Evolutionary conservation across 2,329 filamentous ascomycete species (phyloP), one percentile per base, ranked within the genome.

Genomic region (Beauveria varroae): DNA sequence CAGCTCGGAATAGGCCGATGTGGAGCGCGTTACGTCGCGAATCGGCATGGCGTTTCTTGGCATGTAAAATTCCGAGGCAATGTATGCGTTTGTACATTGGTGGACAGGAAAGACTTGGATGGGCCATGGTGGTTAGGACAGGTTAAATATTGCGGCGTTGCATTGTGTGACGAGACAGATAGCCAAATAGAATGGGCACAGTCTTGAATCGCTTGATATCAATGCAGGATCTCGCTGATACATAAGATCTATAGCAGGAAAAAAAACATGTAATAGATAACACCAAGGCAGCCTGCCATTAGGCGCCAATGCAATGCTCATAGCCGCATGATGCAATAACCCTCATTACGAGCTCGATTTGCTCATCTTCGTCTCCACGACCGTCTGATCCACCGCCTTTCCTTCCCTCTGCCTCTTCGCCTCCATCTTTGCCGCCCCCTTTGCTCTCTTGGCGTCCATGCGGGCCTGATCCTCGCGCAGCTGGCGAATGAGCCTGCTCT

Each of bases 21-120:
- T 81, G 24, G 78, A 81, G 62, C 72, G 78, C 64, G 78, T 3
- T 81, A 78, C 79, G 51, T 79, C 47, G 70, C 67, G 5, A 78
- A 81, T 65, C 74, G 72, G 68, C 80, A 73, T 65, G 79, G 79
- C 3, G 67, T 81, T 12, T 65, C 68, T 14, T 81, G 79, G 79
- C 79, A 81, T 71, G 69, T 81, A 40, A 37, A 37, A 68, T 77
- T 47, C 78, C 79, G 72, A 63, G 63, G 63, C 53, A 22, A 63
- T 80, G 57, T 71, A 70, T 65, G 68, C 72, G 59, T 67, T 74
- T 67, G 58, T 78, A 63, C 63, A 2, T 67, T 70, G n/a, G 65
- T 69, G 41, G 74, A 78, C 58, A 68, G 65, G 66, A 74, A 67
- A 62, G 73, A 68, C 14, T 26, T 41, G 24, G 57, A 40, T 12